A percentile compares a stretch with the other conserved stretches of the same genome.
phyloP scores from a whole-genome alignment of 2,329 filamentous ascomycete species.

The Fusarium graminum region DNA sequence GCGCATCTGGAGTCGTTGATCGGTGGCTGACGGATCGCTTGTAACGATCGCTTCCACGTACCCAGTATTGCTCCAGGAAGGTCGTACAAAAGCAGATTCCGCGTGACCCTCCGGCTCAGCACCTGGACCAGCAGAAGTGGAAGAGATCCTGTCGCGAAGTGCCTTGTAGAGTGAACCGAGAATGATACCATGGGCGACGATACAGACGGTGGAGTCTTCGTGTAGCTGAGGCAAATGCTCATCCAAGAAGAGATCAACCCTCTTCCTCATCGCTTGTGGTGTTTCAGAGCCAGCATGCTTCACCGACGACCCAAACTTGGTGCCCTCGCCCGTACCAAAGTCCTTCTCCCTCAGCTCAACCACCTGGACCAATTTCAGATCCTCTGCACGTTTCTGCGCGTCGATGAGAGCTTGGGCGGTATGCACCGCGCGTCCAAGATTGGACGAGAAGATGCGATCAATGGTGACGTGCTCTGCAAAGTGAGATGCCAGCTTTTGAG shows the following conservation, averaged over 20 bases:
- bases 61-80: conserved; percentile 67
- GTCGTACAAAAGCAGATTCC: conserved; percentile 37
- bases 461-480: conserved; percentile 62
- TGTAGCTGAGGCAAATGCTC: conserved; percentile 68
- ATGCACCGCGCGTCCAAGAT: conserved; percentile 78
- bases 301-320: conserved; percentile 60
- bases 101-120: conserved; percentile 27
- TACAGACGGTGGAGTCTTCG: conserved; percentile 23
- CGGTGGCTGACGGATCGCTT: neutral
- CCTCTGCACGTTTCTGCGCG: conserved; percentile 59
- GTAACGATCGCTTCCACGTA: conserved; percentile 56
- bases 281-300: conserved; percentile 72
- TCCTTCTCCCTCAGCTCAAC: conserved; percentile 76
- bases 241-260: conserved; percentile 76
- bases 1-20: conserved; percentile 50
- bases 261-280: conserved; percentile 72
- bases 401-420: conserved; percentile 77
- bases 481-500: conserved; percentile 75
- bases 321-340: conserved; percentile 79
- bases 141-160: conserved; percentile 67
- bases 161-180: conserved; percentile 76
- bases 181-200: conserved; percentile 88
- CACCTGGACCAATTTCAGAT: conserved; percentile 43
- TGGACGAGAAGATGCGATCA: conserved; percentile 80
- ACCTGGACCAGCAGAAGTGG: conserved; percentile 33